Percentiles rank a stretch among this genome's conserved stretches.
These are phyloP conservation scores for Primulina eburnea DNA, from an alignment of 257 asterid genomes.

Conservation along the genomic window DNA sequence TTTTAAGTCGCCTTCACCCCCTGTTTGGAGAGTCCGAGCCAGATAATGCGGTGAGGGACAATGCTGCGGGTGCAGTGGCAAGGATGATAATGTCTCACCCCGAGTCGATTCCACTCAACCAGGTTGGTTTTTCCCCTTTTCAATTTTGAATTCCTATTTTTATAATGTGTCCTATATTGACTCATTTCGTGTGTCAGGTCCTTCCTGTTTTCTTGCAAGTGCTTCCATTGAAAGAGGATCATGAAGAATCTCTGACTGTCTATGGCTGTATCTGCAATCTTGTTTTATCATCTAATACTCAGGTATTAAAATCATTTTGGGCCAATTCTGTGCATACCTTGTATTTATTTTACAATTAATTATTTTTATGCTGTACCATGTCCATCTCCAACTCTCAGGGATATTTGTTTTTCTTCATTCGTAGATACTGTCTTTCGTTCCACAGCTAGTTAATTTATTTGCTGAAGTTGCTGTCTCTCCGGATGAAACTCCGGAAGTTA, in stretches of 20 bases:
- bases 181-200: constrained; percentile 52
- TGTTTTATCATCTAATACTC: constrained; percentile 83
- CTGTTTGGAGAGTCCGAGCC: constrained; percentile 88
- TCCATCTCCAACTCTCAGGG: constrained; percentile 15
- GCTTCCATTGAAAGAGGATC: constrained; percentile 95
- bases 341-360: constrained; percentile 9
- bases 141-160: neutral
- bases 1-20: constrained; percentile 68
- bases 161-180: constrained; percentile 12
- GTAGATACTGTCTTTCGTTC: constrained; percentile 78
- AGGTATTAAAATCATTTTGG: constrained; percentile 45
- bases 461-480: constrained; percentile 86
- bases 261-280: constrained; percentile 85
- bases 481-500: constrained; percentile 78
- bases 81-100: constrained; percentile 92
- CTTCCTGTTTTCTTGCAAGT: constrained; percentile 83
- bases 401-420: constrained; percentile 16
- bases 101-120: constrained; percentile 77
- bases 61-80: constrained; percentile 99
- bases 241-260: constrained; percentile 76
- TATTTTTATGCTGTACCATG: constrained; percentile 5
- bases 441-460: constrained; percentile 81
- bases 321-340: constrained; percentile 10
- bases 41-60: constrained; percentile 93
- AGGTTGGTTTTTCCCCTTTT: constrained; percentile 41